These are phyloP conservation scores for Lasiosphaeris hirsuta DNA, from an alignment of 495 filamentous ascomycete genomes.

Conservation along the genomic window DNA sequence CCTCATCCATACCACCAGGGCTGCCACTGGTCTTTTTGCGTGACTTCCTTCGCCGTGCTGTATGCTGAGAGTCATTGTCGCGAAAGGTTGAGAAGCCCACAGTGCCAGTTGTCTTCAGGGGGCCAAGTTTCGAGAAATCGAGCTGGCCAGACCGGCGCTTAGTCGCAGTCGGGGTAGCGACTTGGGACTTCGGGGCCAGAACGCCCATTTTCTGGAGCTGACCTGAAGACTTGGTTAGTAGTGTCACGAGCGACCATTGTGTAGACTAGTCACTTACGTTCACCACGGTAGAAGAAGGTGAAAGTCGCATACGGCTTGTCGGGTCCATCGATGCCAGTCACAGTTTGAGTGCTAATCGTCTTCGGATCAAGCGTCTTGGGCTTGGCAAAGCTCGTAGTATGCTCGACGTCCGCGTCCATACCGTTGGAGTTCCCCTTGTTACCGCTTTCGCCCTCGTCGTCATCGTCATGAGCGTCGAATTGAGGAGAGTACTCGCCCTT, in stretches of 20 bases:
- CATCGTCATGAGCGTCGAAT: constrained; percentile 94
- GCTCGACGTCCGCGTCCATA: constrained; percentile 72
- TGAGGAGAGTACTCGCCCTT: constrained; percentile 96
- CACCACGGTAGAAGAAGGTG: constrained; percentile 96
- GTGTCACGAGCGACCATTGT: not conserved
- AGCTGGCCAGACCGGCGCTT: constrained; percentile 76
- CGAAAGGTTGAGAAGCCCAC: constrained; percentile 90
- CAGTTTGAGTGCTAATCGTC: constrained; percentile 95
- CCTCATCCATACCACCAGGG: constrained; percentile 44
- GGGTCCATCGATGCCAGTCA: constrained; percentile 94
- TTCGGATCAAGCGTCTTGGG: constrained; percentile 96
- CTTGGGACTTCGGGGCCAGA: constrained; percentile 57
- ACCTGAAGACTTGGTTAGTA: constrained; percentile 46
- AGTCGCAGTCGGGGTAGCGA: constrained; percentile 49
- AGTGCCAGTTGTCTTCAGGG: constrained; percentile 74
- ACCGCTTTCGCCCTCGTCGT: constrained; percentile 60
- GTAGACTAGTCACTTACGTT: constrained; percentile 60
- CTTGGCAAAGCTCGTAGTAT: constrained; percentile 98
- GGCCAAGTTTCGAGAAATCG: constrained; percentile 80
- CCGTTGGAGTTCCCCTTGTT: constrained; percentile 38
- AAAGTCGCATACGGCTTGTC: constrained; percentile 96
- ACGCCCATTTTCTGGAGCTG: constrained; percentile 96
- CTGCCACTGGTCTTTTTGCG: constrained; percentile 55
- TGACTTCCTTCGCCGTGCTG: constrained; percentile 49
- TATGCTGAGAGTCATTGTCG: constrained; percentile 55